Percentiles rank a stretch among this genome's conserved stretches.
These are phyloP conservation scores for Spatholobus suberectus DNA, from an alignment of 306 rosid genomes.

Conservation along the genomic window DNA sequence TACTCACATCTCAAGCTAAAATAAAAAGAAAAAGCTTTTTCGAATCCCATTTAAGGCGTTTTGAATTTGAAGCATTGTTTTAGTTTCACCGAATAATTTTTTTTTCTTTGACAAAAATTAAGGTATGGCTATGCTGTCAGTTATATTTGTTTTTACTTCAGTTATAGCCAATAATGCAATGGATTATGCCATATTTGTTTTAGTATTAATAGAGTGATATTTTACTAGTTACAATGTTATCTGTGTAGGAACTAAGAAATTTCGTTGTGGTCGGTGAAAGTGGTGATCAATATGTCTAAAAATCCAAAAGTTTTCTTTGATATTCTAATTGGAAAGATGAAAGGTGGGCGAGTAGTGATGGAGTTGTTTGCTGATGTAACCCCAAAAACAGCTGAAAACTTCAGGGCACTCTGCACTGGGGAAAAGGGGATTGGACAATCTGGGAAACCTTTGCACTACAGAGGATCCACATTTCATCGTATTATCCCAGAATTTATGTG, in stretches of 20 bases:
- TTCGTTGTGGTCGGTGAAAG: background rate
- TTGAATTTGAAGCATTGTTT: background rate
- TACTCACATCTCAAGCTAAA: background rate
- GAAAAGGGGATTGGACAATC: constrained; percentile 73
- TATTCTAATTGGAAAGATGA: constrained; percentile 71
- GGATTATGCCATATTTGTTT: background rate
- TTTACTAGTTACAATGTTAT: background rate
- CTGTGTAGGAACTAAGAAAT: constrained; percentile 22
- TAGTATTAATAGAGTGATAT: background rate
- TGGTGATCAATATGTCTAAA: constrained; percentile 49
- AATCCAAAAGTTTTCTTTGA: constrained; percentile 91
- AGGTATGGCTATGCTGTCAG: background rate
- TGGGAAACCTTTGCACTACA: constrained; percentile 75
- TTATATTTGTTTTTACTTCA: background rate
- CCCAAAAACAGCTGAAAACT: constrained; percentile 91
- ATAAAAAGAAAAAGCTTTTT: background rate
- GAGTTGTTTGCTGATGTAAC: constrained; percentile 75
- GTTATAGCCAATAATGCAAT: background rate
- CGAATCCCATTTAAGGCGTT: background rate
- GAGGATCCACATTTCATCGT: constrained; percentile 81
- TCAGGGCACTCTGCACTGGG: constrained; percentile 87
- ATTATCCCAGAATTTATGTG: constrained; percentile 86
- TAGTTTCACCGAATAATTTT: background rate
- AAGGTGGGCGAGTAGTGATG: constrained; percentile 82
- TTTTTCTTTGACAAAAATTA: background rate